Evolutionary conservation across 345 rosid genomes (phyloP).

Genomic region (Geranium rotundifolium): DNA sequence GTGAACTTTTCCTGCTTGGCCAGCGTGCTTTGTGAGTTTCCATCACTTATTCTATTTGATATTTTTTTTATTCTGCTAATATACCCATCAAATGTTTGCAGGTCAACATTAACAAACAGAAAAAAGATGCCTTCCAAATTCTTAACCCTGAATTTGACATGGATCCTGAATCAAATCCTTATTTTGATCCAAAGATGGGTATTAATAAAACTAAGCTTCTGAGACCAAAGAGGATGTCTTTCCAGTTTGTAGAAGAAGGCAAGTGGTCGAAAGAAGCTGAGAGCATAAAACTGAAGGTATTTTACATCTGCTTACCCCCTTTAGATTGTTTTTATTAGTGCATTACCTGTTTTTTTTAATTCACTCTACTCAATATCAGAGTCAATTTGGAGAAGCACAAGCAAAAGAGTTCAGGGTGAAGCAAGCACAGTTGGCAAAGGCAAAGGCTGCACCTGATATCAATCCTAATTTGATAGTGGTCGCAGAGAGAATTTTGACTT

Average conservation of each 20-base stretch:
- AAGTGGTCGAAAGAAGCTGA: constrained; percentile 96
- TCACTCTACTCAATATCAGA: constrained; percentile 26
- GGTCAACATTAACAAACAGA: constrained; percentile 97
- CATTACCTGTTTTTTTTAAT: constrained; percentile 6
- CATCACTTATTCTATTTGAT: constrained; percentile 7
- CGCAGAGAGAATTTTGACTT: constrained; percentile 52
- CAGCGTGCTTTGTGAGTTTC: not conserved
- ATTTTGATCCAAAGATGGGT: constrained; percentile 79
- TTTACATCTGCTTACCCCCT: not conserved
- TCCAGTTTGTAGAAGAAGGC: constrained; percentile 98
- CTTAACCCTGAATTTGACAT: constrained; percentile 84
- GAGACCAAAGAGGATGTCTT: constrained; percentile 80
- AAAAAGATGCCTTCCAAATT: constrained; percentile 92
- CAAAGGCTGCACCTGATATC: constrained; percentile 64
- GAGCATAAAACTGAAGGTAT: constrained; percentile 64
- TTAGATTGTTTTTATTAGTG: constrained; percentile 5
- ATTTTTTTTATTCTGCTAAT: not conserved
- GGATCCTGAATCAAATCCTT: constrained; percentile 73
- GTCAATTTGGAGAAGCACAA: constrained; percentile 92
- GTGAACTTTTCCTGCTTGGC: not conserved
- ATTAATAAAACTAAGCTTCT: constrained; percentile 64
- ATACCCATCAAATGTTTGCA: constrained; percentile 18
- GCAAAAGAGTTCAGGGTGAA: constrained; percentile 83
- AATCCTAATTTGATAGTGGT: constrained; percentile 96
- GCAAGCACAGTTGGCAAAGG: constrained; percentile 88